phyloP scores from a whole-genome alignment of 805 yeast genomes.

The Candida odintsovae region DNA sequence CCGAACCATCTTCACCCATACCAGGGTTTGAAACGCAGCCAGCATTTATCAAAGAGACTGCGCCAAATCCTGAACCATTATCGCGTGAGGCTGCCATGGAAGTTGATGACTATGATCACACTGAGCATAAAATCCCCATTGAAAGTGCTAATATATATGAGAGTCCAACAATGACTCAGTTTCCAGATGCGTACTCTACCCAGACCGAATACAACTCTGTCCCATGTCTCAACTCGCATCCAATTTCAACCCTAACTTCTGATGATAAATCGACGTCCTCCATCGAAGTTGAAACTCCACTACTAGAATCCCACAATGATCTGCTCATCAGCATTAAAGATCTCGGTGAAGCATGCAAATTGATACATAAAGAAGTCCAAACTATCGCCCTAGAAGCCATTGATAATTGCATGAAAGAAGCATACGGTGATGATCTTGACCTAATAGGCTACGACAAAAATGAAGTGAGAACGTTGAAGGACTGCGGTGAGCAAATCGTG shows the following conservation, averaged over 20 bases:
- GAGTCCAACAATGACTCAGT: background rate
- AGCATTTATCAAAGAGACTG: too few species aligned
- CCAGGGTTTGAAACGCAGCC: background rate
- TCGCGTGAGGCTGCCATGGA: background rate
- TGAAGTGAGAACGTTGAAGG: slow-evolving; percentile 30
- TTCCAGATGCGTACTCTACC: background rate
- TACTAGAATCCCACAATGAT: slow-evolving; percentile 1
- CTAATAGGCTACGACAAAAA: slow-evolving; percentile 42
- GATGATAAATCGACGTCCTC: background rate
- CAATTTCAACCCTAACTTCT: background rate
- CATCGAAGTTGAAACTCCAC: background rate
- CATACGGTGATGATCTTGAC: slow-evolving; percentile 50
- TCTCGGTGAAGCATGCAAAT: slow-evolving; percentile 14
- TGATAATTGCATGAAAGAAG: slow-evolving; percentile 44
- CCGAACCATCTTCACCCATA: background rate
- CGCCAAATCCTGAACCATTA: background rate
- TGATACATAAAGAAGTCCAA: slow-evolving; percentile 37
- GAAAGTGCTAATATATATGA: background rate
- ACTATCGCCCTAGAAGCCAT: slow-evolving; percentile 39
- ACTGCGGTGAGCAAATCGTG: slow-evolving; percentile 36
- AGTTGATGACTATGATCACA: background rate
- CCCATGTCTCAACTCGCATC: background rate
- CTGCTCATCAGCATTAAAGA: slow-evolving; percentile 5
- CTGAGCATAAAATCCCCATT: background rate
- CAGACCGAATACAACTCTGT: background rate